phyloP scores from a whole-genome alignment of 495 filamentous ascomycete genomes.

The Amphirosellinia nigrospora region DNA sequence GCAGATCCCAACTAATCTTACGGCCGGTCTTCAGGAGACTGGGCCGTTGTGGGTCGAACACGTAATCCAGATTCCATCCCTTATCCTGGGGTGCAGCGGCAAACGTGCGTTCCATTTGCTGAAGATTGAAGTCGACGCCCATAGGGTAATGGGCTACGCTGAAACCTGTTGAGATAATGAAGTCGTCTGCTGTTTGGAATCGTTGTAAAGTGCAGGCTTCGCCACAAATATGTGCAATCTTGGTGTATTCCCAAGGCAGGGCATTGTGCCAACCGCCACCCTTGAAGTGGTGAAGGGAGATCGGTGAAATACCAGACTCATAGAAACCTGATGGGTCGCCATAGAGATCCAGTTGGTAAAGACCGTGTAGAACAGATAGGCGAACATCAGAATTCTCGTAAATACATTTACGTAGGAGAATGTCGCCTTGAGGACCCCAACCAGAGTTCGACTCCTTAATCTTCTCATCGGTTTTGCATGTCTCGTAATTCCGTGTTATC shows the following conservation, averaged over 20 bases:
- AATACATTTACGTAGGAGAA: constrained; percentile 70
- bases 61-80: constrained; percentile 60
- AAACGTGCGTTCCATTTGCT: constrained; percentile 70
- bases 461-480: constrained; percentile 58
- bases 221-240: constrained; percentile 67
- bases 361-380: constrained; percentile 64
- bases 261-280: constrained; percentile 58
- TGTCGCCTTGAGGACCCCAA: constrained; percentile 66
- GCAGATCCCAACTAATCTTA: constrained; percentile 61
- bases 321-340: constrained; percentile 71
- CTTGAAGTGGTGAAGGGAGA: constrained; percentile 71
- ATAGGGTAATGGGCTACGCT: constrained; percentile 68
- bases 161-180: constrained; percentile 69
- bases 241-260: constrained; percentile 68
- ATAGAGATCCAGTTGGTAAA: constrained; percentile 71
- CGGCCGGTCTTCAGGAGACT: constrained; percentile 54
- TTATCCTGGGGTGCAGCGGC: constrained; percentile 59
- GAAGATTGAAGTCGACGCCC: constrained; percentile 63
- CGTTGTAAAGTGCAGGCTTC: constrained; percentile 69
- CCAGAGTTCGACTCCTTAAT: constrained; percentile 59
- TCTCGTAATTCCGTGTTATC: constrained; percentile 63
- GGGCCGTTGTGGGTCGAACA: constrained; percentile 55
- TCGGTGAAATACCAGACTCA: constrained; percentile 68
- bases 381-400: constrained; percentile 66
- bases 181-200: constrained; percentile 68